Evolutionary conservation across 2,329 filamentous ascomycete species (phyloP), one percentile per base, ranked within the genome.

Genomic region (Colletotrichum agaves): DNA sequence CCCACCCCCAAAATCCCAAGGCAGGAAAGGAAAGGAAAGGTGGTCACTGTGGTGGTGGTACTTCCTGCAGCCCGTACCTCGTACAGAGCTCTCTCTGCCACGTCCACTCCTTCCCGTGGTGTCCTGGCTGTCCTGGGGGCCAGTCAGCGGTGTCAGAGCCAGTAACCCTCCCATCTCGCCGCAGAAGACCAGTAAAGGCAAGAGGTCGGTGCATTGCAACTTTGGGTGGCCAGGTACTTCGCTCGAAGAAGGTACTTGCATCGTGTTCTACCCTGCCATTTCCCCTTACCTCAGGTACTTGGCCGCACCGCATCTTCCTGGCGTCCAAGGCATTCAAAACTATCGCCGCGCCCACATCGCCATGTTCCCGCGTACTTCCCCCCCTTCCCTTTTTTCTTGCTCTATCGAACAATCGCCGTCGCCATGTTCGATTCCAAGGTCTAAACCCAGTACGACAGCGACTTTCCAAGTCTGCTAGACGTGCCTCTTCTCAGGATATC

Each of bases 381-480:
- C 73, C 70, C 71, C 73, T 73, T 78, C 79, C 79, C 79, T 77
- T 77, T 77, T 75, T 74, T 67, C 61, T 63, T 58, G 64, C 59
- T 67, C 75, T 75, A 83, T 82, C 83, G 82, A 86, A 83, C 82
- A 79, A 82, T 77, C 74, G 78, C 79, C 78, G 79, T 77, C 81
- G 81, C 81, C 77, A 87, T 88, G 84, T 85, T 85, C 82, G 82
- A 81, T 78, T 82, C 74, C 75, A 79, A 78, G 80, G 80, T 86
- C 77, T 87, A 82, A 82, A 82, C 71, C 27, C 73, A 77, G 62
- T 77, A 78, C 76, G 73, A 80, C 81, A 82, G 82, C 84, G 83
- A 84, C 84, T 85, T 79, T 78, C 76, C 73, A 82, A 85, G 84
- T 87, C 84, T 85, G 84, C 84, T 85, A 75, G 63, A 66, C 62